These are phyloP conservation scores for Ophiostoma populinum DNA, from an alignment of 2,329 filamentous ascomycete genomes.

Conservation along the genomic window DNA sequence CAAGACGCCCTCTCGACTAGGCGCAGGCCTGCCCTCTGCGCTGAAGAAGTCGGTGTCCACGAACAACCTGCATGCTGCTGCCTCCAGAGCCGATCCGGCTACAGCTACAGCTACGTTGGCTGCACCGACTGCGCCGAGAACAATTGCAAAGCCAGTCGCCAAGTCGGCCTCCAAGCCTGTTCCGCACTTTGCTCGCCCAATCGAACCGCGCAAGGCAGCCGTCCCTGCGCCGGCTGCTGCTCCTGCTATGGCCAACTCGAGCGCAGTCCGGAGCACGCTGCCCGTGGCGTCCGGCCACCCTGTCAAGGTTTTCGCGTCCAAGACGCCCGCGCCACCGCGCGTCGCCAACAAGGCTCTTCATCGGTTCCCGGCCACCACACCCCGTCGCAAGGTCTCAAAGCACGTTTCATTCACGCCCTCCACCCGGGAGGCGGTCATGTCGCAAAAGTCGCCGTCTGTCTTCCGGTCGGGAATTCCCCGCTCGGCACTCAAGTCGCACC, in stretches of 20 bases:
- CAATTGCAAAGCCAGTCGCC: slow-evolving; percentile 11
- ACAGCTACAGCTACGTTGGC: slow-evolving; percentile 3
- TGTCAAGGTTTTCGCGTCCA: slow-evolving; percentile 16
- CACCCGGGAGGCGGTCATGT: slow-evolving; percentile 32
- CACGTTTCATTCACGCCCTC: slow-evolving; percentile 66
- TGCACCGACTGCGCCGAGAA: slow-evolving; percentile 9
- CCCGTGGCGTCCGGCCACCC: slow-evolving; percentile 23
- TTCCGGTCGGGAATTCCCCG: slow-evolving; percentile 31
- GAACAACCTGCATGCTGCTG: slow-evolving; percentile 20
- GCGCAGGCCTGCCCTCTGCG: slow-evolving; percentile 19
- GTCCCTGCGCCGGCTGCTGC: slow-evolving; percentile 11
- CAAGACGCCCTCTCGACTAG: slow-evolving; percentile 23
- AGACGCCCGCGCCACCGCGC: slow-evolving; percentile 27
- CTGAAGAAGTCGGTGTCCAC: slow-evolving; percentile 35
- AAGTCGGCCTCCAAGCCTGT: background rate
- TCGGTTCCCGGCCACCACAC: slow-evolving; percentile 41
- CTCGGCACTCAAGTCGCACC: slow-evolving; percentile 21
- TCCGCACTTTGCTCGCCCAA: background rate
- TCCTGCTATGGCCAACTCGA: background rate
- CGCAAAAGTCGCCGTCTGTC: slow-evolving; percentile 38
- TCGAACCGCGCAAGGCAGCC: slow-evolving; percentile 17
- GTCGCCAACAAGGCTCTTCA: slow-evolving; percentile 36
- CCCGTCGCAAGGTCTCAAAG: slow-evolving; percentile 49
- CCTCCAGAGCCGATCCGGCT: background rate
- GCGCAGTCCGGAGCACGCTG: slow-evolving; percentile 28